Percentiles rank a stretch among this genome's conserved stretches.
Conservation (phyloP, 129 eudicot genomes). For the Artemisia tridentata region DNA sequence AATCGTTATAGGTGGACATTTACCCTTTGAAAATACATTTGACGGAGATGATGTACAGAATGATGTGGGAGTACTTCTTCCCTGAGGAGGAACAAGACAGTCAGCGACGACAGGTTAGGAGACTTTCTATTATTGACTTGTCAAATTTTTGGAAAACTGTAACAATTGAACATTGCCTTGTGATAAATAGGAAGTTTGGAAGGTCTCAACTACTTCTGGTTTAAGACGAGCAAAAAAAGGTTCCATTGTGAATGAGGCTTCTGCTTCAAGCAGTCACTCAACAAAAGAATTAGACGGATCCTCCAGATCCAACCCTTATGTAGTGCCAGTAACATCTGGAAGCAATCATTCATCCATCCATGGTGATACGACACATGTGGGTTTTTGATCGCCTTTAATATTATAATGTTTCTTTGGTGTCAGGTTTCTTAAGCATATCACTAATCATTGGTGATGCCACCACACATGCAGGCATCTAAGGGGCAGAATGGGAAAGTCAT, state of each 20-base stretch:
- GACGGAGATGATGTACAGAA: conserved; percentile 80
- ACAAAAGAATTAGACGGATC: conserved; percentile 63
- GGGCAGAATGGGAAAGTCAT: conserved; percentile 52
- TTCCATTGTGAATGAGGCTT: conserved; percentile 50
- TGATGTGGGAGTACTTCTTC: conserved; percentile 98
- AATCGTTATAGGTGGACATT: conserved; percentile 70
- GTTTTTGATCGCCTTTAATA: conserved; percentile 21
- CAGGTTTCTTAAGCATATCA: conserved; percentile 2
- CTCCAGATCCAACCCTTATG: conserved; percentile 50
- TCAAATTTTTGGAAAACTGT: neutral
- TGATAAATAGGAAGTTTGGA: conserved; percentile 78
- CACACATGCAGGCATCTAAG: conserved; percentile 51
- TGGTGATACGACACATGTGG: conserved; percentile 66
- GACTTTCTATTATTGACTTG: neutral
- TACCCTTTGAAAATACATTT: conserved; percentile 93
- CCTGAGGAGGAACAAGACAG: conserved; percentile 99
- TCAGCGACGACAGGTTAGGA: conserved; percentile 84
- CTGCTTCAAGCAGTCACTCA: conserved; percentile 54
- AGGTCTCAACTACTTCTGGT: conserved; percentile 96
- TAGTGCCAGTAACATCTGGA: conserved; percentile 37
- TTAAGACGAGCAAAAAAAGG: conserved; percentile 80
- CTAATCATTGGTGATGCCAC: conserved; percentile 7
- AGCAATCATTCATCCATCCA: conserved; percentile 34
- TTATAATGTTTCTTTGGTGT: neutral
- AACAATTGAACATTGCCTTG: conserved; percentile 9